Base-by-base conservation (phyloP, 2,329 filamentous ascomycete species). In the Talaromyces sp. region DNA sequence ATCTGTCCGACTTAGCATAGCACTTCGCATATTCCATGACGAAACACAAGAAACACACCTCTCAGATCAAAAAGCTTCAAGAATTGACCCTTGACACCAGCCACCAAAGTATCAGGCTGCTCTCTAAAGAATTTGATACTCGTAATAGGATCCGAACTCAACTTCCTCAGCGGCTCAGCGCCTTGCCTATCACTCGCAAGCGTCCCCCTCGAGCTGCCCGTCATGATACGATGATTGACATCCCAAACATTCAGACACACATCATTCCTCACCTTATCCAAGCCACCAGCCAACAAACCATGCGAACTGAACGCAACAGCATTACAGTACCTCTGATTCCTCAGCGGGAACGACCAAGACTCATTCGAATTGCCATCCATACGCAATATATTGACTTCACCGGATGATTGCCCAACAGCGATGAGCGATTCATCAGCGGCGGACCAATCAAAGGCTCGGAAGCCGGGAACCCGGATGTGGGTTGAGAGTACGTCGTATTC, bases 361-460 rank as follows among this genome's bases (percentile, higher is more conserved):
- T 74, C 75, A 70, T 78, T 83, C 67, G 73, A 76, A 54, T 82
- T 79, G 43, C 83, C 80, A 67, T 84, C 81, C 60, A 89, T 78
- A 60, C 82, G 82, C 64, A 88, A 75, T 59, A 89, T 75, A 13
- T 82, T 85, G 35, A 86, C 85, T 73, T 88, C 86, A 39, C 87
- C 87, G 19, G 85, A 86, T 2, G 84, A 83, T 67, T 86, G 82
- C 27, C 87, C 87, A 13, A 89, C 81, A 22, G 84, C 86, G 35
- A 88, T 83, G 2, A 88, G 75, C 57, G 80, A 79, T 65, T 87
- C 83, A 68, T 88, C 81, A 41, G 79, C 80, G 62, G 84, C 83
- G 7, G 86, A 88, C 86, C 86, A 89, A 73, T 88, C 87, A 74
- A 89, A 89, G 14, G 87, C 86, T 45, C 85, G 85, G 71, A 88